Conservation (phyloP, 495 filamentous ascomycete genomes). For the Staphylotrichum longicolle region DNA sequence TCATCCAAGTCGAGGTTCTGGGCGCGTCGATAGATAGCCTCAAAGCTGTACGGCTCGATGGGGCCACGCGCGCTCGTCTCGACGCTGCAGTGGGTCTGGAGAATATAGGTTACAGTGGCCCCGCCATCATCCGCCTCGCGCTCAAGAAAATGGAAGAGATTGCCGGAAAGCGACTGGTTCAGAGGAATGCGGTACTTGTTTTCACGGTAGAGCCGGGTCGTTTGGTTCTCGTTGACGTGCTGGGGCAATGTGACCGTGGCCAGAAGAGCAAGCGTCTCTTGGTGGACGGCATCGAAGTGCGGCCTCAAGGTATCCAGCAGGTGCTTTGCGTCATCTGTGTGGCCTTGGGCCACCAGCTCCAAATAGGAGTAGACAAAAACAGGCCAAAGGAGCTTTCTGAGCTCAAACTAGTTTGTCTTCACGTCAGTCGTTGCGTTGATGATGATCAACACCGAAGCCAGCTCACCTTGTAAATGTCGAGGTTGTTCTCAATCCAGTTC, state of each 20-base stretch:
- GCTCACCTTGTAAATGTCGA: constrained; percentile 87
- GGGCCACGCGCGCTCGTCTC: constrained; percentile 70
- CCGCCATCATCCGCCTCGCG: constrained; percentile 77
- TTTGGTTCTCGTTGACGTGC: constrained; percentile 68
- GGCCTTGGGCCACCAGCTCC: constrained; percentile 71
- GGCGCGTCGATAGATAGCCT: constrained; percentile 67
- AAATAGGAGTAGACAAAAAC: constrained; percentile 91
- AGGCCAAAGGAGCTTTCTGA: constrained; percentile 83
- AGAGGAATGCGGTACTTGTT: constrained; percentile 88
- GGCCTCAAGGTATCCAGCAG: constrained; percentile 67
- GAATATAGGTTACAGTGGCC: constrained; percentile 65
- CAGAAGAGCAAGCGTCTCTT: constrained; percentile 69
- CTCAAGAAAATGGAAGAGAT: constrained; percentile 84
- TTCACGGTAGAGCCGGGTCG: constrained; percentile 71
- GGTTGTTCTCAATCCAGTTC: constrained; percentile 80
- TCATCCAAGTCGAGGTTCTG: constrained; percentile 56
- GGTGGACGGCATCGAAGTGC: constrained; percentile 71
- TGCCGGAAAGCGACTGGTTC: constrained; percentile 72
- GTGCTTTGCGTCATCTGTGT: constrained; percentile 63
- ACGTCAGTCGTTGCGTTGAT: constrained; percentile 17
- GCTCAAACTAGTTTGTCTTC: constrained; percentile 64
- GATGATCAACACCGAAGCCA: constrained; percentile 6
- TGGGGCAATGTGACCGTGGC: constrained; percentile 67
- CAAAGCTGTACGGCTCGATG: constrained; percentile 76
- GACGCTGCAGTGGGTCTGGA: constrained; percentile 72